phyloP scores from a whole-genome alignment of 345 rosid species.

The Brassica nigra region DNA sequence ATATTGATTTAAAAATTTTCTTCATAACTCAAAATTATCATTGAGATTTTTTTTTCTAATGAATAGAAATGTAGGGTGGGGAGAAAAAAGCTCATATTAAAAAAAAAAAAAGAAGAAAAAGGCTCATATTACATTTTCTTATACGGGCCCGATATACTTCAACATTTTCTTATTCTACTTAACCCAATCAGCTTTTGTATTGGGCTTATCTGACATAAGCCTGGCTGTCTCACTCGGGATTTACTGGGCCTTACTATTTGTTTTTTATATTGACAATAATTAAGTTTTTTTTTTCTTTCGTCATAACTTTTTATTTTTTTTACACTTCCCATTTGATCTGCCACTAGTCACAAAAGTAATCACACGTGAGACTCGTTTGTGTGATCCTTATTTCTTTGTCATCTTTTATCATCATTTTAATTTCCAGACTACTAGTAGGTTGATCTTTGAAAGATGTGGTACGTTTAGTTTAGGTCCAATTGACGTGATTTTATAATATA shows the following conservation, averaged over 20 bases:
- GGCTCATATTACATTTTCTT: neutral
- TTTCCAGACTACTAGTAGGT: neutral
- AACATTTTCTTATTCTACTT: neutral
- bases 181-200: neutral
- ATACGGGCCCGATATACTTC: neutral
- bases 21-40: neutral
- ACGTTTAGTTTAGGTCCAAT: slow-evolving; percentile 1
- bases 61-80: neutral
- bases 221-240: neutral
- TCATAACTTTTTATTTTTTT: neutral
- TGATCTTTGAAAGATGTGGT: neutral
- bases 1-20: neutral
- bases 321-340: neutral
- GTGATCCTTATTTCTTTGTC: neutral
- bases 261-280: neutral
- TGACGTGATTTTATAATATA: neutral
- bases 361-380: neutral
- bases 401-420: neutral
- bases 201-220: neutral
- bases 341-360: neutral
- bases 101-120: neutral
- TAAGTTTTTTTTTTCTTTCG: neutral
- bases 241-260: neutral
- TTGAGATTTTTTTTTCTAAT: neutral
- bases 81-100: neutral